A percentile compares a stretch with the other conserved stretches of the same genome.
These are phyloP conservation scores for Didymella segeticola DNA, from an alignment of 2,329 filamentous ascomycete species.

Conservation along the genomic window DNA sequence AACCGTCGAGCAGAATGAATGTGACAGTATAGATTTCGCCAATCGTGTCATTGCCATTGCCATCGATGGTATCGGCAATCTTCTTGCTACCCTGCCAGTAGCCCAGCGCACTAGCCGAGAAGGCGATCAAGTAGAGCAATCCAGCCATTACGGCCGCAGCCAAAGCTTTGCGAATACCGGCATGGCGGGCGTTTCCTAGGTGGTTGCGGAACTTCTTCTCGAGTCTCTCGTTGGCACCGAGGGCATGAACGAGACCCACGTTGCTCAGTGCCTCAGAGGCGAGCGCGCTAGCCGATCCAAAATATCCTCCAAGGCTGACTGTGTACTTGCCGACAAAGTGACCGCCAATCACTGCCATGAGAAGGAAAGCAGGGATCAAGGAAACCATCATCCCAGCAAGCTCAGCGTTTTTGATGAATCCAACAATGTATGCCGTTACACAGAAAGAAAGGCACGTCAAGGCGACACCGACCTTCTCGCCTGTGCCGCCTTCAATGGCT, in stretches of 20 bases:
- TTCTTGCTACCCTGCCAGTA: slow-evolving; percentile 71
- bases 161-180: slow-evolving; percentile 65
- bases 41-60: slow-evolving; percentile 42
- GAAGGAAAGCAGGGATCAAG: slow-evolving; percentile 66
- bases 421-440: slow-evolving; percentile 69
- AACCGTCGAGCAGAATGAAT: slow-evolving; percentile 61
- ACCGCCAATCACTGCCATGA: slow-evolving; percentile 65
- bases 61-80: slow-evolving; percentile 55
- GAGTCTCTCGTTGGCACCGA: slow-evolving; percentile 65
- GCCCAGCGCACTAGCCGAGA: slow-evolving; percentile 69
- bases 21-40: slow-evolving; percentile 63
- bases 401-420: slow-evolving; percentile 68
- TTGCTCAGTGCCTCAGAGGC: slow-evolving; percentile 68
- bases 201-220: slow-evolving; percentile 65
- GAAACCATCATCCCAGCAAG: slow-evolving; percentile 71
- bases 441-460: slow-evolving; percentile 70
- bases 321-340: slow-evolving; percentile 62
- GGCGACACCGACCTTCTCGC: slow-evolving; percentile 73
- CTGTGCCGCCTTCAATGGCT: slow-evolving; percentile 70
- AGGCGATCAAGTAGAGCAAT: slow-evolving; percentile 71
- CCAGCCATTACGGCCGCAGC: slow-evolving; percentile 66
- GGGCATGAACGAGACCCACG: slow-evolving; percentile 68
- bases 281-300: slow-evolving; percentile 66
- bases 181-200: slow-evolving; percentile 58
- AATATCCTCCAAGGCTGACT: slow-evolving; percentile 58